Base-by-base conservation (phyloP, 441 rosid genomes). In the Erysimum cheiri region DNA sequence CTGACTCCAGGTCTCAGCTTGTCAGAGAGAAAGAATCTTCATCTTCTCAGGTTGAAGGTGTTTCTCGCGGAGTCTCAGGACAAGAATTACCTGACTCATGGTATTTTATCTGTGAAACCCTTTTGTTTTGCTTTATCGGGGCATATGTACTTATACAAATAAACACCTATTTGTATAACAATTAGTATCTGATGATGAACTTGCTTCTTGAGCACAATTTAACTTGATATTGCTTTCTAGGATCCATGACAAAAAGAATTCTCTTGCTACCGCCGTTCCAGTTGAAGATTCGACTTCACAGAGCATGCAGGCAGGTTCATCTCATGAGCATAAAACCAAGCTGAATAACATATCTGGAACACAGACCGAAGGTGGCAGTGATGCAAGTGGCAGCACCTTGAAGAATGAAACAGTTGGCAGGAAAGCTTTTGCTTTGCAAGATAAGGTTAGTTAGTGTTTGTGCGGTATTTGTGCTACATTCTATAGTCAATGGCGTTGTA, bases 391-490 rank as follows among this genome's bases (percentile, higher is more conserved):
- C 29, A 55, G 87, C 73, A 76, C 81, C 52, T 70, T 81, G 77
- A 90, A 87, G 87, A 85, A 70, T 76, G 96, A 92, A 83, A 92
- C 93, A 59, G 76, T 86, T 67, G 81, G 85, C 85, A 89, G 64
- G 73, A 91, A 87, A 70, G 89, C 92, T 64, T 93, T 96, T 83
- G 93, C 97, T 29, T 66, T 93, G 80, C 99, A 94, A 81, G 98
- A 96, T 78, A 96, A 96, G 98, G 99, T 92, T 26, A 59, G 67
- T 36, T 64, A 64, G 48, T 24, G 24, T 10, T 74, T 72, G 40
- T 39, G 37, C 44, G 26, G 52, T 56, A 5, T n/a, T 6, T 49
- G 13, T n/a, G 9, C 24, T 12, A 64, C n/a, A 60, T 28, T n/a
- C n/a, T 43, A 47, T 70, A 41, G 5, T 43, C 39, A 47, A 19